Conservation (phyloP, 305 asterid species). For the Fraxinus sp. region DNA sequence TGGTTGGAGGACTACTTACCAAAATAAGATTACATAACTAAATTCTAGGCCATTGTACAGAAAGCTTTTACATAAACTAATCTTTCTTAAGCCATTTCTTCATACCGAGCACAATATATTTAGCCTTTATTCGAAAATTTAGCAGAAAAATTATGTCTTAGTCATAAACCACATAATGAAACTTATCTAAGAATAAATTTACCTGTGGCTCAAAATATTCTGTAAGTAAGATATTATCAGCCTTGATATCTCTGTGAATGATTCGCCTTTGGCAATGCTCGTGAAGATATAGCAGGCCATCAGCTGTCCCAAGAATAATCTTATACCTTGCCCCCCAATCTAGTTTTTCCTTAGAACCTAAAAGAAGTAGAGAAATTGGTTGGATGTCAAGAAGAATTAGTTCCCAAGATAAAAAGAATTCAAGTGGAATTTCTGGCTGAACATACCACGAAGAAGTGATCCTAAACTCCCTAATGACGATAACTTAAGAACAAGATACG, state of each 20-base stretch:
- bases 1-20: not conserved
- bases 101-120: not conserved
- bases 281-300: constrained; percentile 61
- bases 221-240: constrained; percentile 62
- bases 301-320: constrained; percentile 59
- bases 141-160: not conserved
- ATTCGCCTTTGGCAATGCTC: constrained; percentile 58
- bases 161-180: not conserved
- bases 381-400: not conserved
- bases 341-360: constrained; percentile 46
- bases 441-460: constrained; percentile 56
- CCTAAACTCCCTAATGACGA: constrained; percentile 64
- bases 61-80: not conserved
- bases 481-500: constrained; percentile 52
- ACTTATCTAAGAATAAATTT: not conserved
- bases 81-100: not conserved
- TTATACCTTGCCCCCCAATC: constrained; percentile 59
- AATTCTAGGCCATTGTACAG: not conserved
- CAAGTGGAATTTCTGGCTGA: not conserved
- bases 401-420: not conserved
- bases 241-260: constrained; percentile 66
- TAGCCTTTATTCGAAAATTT: not conserved
- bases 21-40: not conserved
- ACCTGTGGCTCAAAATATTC: constrained; percentile 71
- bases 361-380: not conserved